Base-by-base conservation (phyloP, 345 rosid genomes). In the Excoecaria agallocha region DNA sequence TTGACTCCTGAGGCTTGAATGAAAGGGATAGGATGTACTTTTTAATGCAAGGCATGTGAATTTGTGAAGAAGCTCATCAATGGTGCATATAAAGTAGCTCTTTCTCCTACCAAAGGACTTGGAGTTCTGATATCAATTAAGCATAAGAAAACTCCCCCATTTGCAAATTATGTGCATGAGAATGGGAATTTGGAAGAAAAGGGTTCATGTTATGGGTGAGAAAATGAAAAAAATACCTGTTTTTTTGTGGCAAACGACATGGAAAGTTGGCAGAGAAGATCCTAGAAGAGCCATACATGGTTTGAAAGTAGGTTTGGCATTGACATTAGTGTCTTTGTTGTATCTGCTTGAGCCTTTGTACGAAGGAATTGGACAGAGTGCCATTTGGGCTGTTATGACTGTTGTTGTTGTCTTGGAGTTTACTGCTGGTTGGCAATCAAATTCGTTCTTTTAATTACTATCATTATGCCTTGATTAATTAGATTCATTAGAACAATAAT, bases 381-480 rank as follows among this genome's bases (percentile, higher is more conserved):
- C 96, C 45, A 89, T 90, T 8, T 89, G 97, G 96, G 91, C 96
- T 17, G 93, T 89, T 74, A 82, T 90, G 93, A 90, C 98, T 17
- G 96, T 93, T 41, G 94, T 93, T 24, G 94, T 93, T 63, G 98
- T 90, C 57, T 87, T 90, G 3, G 98, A 90, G 83, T 93, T 88
- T 73, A 88, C 91, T 49, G 91, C 87, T 8, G 97, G 97, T 88
- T 38, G 30, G 30, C 2, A 30, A 30, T 30, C 2, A 30, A 8
- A 22, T 69, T 45, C 5, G 3, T 37, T 5, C 4, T 1, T 30
- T 4, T n/a, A 12, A 62, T 8, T 5, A 24, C 12, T 55, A 8
- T 30, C 30, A 12, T 12, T 5, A 52, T 52, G 56, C 4, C 16
- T 52, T 52, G 13, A 52, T 12, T 52, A 52, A 2, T 52, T 30